Evolutionary conservation across 2,329 filamentous ascomycete species (phyloP), one percentile per base, ranked within the genome.

Genomic region (Mycogone perniciosa): DNA sequence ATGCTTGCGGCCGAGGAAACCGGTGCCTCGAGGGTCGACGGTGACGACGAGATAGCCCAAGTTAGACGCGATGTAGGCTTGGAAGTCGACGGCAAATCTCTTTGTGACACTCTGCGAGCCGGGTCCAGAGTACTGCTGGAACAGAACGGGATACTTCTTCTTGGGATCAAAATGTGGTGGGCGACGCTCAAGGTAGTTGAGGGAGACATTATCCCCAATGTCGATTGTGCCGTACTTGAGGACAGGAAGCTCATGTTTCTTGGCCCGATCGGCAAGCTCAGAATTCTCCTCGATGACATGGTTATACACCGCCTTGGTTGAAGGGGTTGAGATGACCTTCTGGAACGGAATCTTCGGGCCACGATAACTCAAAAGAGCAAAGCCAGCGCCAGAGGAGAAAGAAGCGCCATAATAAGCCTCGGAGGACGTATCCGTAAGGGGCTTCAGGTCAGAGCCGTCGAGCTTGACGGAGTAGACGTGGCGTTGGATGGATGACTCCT

Each of bases 41-140:
- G 92, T 97, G 44, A 99, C 86, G 35, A 96, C 92, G 47, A 99
- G 79, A 69, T 99, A 99, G 39, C 90, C 92, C 1, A 99, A 78
- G 20, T 75, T 82, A 0, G 89, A 86, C 31, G 93, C 90, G 39
- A 96, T 75, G 64, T 93, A 97, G 6, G 89, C 81, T 64, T 97
- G 89, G 66, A 95, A 99, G 65, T 96, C 88, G 53, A 99, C 82
- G 7, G 67, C 69, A 71, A 96, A 99, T 50, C 70, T 79, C 65
- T 92, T 91, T 60, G 81, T 76, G 2, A 99, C 93, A 6, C 80
- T 81, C 66, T 99, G 95, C 13, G 90, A 96, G n/a, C 87, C 89
- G 0, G 93, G 93, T 0, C 93, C 93, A 27, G 89, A 92, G 72
- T 99, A 99, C 53, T 96, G 85, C 62, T 88, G 86, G 76, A 99